phyloP scores from a whole-genome alignment of 2,329 filamentous ascomycete genomes.

The Alternaria gansuensis region DNA sequence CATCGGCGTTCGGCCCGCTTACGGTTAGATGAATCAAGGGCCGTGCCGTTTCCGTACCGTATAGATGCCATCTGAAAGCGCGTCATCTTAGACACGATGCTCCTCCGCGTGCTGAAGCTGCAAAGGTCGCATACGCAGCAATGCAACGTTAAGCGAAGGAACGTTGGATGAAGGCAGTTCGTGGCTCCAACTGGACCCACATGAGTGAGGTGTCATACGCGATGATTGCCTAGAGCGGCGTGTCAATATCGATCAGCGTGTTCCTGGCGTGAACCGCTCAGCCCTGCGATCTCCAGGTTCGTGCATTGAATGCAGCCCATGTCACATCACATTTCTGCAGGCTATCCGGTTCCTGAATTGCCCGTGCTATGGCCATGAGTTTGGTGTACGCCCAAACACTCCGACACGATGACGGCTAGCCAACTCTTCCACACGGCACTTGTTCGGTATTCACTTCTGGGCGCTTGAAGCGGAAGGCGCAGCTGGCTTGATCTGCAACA shows the following conservation, averaged over 20 bases:
- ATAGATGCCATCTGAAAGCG: slow-evolving; percentile 29
- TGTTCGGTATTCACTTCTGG: slow-evolving; percentile 26
- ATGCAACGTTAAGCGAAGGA: slow-evolving; percentile 26
- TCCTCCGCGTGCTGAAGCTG: slow-evolving; percentile 31
- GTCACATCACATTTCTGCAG: slow-evolving; percentile 38
- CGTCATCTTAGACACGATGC: slow-evolving; percentile 38
- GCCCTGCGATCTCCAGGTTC: slow-evolving; percentile 39
- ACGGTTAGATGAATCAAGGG: slow-evolving; percentile 38
- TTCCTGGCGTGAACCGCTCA: slow-evolving; percentile 41
- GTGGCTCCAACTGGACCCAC: slow-evolving; percentile 27
- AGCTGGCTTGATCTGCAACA: slow-evolving; percentile 20
- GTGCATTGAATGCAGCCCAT: slow-evolving; percentile 37
- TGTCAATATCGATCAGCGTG: slow-evolving; percentile 27
- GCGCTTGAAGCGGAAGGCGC: slow-evolving; percentile 21
- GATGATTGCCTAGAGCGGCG: slow-evolving; percentile 23
- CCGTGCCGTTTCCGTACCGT: slow-evolving; percentile 46
- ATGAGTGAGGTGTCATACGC: slow-evolving; percentile 18
- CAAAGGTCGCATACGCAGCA: slow-evolving; percentile 27
- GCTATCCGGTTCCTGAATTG: slow-evolving; percentile 34
- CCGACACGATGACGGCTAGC: slow-evolving; percentile 20
- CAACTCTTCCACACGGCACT: slow-evolving; percentile 25
- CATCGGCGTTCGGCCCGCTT: slow-evolving; percentile 34
- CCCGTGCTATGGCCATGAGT: slow-evolving; percentile 41
- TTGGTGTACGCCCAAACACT: slow-evolving; percentile 26
- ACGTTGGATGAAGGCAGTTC: slow-evolving; percentile 16